Evolutionary conservation across 2,329 filamentous ascomycete genomes (phyloP).

Genomic region (Teratosphaeria viscida): DNA sequence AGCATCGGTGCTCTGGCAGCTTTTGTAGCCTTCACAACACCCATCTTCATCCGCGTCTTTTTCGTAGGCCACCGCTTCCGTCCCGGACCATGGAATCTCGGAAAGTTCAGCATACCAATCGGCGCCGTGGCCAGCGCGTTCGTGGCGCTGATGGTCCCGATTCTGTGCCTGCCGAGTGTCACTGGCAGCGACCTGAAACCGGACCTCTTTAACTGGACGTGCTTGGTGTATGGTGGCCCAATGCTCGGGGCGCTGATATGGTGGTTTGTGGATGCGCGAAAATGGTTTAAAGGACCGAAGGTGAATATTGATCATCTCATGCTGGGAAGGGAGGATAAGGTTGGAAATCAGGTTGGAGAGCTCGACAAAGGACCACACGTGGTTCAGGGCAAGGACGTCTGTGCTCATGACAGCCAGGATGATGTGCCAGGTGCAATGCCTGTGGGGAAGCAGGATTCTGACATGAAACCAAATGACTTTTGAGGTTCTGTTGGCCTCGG

Average conservation of each 20-base stretch:
- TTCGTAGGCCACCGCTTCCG: conserved; percentile 55
- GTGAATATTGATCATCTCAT: conserved; percentile 51
- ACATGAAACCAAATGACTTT: conserved; percentile 4
- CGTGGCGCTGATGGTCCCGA: conserved; percentile 56
- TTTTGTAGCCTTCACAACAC: conserved; percentile 51
- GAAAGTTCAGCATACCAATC: conserved; percentile 46
- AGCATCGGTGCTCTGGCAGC: conserved; percentile 59
- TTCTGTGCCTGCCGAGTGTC: conserved; percentile 53
- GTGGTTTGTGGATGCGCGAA: conserved; percentile 53
- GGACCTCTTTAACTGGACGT: conserved; percentile 51
- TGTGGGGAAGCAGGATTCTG: conserved; percentile 4
- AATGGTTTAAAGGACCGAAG: conserved; percentile 62
- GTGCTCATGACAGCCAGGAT: conserved; percentile 1
- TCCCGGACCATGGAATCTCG: conserved; percentile 59
- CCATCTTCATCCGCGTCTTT: conserved; percentile 49
- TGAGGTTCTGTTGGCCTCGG: background rate
- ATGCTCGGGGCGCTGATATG: conserved; percentile 38
- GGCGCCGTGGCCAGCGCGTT: conserved; percentile 49
- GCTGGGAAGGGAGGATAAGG: conserved; percentile 9
- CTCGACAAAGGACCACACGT: conserved; percentile 2
- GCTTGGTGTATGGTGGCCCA: conserved; percentile 19
- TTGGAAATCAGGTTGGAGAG: conserved; percentile 4
- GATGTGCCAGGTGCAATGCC: conserved; percentile 1
- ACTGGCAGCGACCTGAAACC: conserved; percentile 45
- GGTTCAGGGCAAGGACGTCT: conserved; percentile 10